Evolutionary conservation across 2,329 filamentous ascomycete species (phyloP), one percentile per base, ranked within the genome.

Genomic region (Eurotiales sp.): DNA sequence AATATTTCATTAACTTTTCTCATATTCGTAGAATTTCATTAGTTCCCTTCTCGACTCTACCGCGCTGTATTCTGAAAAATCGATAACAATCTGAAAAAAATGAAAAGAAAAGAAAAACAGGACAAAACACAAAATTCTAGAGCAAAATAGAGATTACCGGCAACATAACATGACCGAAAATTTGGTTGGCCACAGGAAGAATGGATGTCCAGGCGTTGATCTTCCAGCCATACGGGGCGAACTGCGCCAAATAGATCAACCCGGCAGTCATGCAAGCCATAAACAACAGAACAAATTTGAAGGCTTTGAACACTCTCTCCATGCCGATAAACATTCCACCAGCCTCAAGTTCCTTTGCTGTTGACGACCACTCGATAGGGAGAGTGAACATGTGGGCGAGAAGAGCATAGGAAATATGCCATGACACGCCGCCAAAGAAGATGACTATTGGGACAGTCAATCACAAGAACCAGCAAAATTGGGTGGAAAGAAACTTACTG

Each of bases 281-380:
- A n/a, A 52, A 52, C 3, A 52, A 34, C 14, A 52, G 32, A 3
- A 52, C 50, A 23, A 47, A 88, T 73, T 86, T 90, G 77, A 92
- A 92, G 67, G 83, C 84, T 70, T 84, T 86, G 43, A 91, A 67
- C 29, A 95, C 86, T 64, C 86, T 87, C 29, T 86, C 86, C 22
- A 91, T 82, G 64, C 92, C 89, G 53, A 88, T 86, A 72, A 91
- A 92, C 72, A 95, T 95, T 67, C 88, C 87, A 27, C 86, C 85
- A 63, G 86, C 84, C 61, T 90, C 56, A 6, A 50, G 47, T 42
- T 95, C 90, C 72, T 95, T 95, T 39, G 84, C 81, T 0, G 90
- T 95, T 1, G 88, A 84, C 44, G 88, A 88, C 89, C 89, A 93
- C 3, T 81, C 83, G 84, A 93, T 92, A 70, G 93, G 80, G 64